Percentiles rank a stretch among this genome's conserved stretches.
Conservation (phyloP, 75 land plant genomes). For the Cunninghamia lanceolata region DNA sequence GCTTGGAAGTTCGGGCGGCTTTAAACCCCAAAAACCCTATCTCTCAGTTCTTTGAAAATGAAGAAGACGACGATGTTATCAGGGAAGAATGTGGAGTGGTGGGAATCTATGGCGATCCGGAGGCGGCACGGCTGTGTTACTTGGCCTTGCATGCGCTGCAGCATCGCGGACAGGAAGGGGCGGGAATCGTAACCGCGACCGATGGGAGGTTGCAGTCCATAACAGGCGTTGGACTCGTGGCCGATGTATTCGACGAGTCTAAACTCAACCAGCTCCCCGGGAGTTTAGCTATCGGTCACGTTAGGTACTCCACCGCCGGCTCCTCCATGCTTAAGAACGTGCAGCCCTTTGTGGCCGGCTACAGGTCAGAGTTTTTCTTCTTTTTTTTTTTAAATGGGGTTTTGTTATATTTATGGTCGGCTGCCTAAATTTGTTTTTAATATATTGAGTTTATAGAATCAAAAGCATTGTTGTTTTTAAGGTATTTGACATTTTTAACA, state of each 20-base stretch:
- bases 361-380: constrained; percentile 46
- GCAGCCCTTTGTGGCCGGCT: constrained; percentile 91
- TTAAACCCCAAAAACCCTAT: neutral
- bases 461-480: too few species aligned
- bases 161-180: constrained; percentile 44
- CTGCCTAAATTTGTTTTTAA: neutral
- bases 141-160: constrained; percentile 32
- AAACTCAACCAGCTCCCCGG: constrained; percentile 66
- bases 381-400: constrained; percentile 41
- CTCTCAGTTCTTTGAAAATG: neutral
- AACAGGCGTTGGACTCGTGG: constrained; percentile 84
- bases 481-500: too few species aligned
- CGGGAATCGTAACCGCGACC: constrained; percentile 69
- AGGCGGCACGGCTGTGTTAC: constrained; percentile 33
- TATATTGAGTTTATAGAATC: too few species aligned
- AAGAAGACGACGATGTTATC: constrained; percentile 14
- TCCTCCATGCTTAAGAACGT: constrained; percentile 74
- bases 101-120: constrained; percentile 28
- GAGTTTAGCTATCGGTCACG: constrained; percentile 77
- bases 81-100: constrained; percentile 39
- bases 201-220: constrained; percentile 36
- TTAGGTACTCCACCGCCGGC: constrained; percentile 91
- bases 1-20: neutral
- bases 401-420: neutral
- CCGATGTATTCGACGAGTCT: constrained; percentile 76